phyloP scores from a whole-genome alignment of 2,329 filamentous ascomycete species.

The Orbilia quercus region DNA sequence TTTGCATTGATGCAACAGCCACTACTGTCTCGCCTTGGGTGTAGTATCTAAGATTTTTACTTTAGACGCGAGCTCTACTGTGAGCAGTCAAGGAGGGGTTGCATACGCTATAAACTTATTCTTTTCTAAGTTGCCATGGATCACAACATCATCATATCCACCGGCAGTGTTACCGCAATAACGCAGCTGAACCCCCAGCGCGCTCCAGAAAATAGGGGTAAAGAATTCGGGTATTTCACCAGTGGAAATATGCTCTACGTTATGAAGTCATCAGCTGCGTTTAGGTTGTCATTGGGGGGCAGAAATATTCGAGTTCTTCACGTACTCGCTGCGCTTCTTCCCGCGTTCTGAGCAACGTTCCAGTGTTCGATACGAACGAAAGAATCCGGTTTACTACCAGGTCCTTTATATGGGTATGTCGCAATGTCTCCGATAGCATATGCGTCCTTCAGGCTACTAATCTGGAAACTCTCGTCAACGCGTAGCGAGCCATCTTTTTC shows the following conservation, averaged over 20 bases:
- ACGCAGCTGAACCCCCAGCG: slow-evolving; percentile 84
- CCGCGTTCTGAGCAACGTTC: slow-evolving; percentile 96
- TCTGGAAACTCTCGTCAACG: slow-evolving; percentile 81
- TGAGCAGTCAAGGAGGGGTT: not conserved
- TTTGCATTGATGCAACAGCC: slow-evolving; percentile 89
- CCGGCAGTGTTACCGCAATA: slow-evolving; percentile 89
- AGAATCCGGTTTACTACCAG: slow-evolving; percentile 76
- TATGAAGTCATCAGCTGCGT: slow-evolving; percentile 1
- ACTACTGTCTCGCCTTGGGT: slow-evolving; percentile 71
- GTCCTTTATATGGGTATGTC: slow-evolving; percentile 91
- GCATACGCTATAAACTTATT: slow-evolving; percentile 84
- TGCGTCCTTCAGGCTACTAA: slow-evolving; percentile 80
- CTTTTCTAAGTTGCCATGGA: slow-evolving; percentile 80
- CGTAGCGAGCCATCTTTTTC: slow-evolving; percentile 86
- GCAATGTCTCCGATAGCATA: slow-evolving; percentile 92
- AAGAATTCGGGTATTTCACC: slow-evolving; percentile 75
- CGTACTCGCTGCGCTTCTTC: slow-evolving; percentile 76
- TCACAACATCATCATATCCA: slow-evolving; percentile 86
- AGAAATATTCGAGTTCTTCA: not conserved
- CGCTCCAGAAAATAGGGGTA: slow-evolving; percentile 97
- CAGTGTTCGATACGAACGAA: slow-evolving; percentile 87
- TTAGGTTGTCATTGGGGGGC: not conserved
- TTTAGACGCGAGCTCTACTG: not conserved
- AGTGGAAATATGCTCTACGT: slow-evolving; percentile 74
- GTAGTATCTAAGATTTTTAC: slow-evolving; percentile 32